Conservation (phyloP, 2,329 filamentous ascomycete genomes). For the Exophiala phaeomuriformis region DNA sequence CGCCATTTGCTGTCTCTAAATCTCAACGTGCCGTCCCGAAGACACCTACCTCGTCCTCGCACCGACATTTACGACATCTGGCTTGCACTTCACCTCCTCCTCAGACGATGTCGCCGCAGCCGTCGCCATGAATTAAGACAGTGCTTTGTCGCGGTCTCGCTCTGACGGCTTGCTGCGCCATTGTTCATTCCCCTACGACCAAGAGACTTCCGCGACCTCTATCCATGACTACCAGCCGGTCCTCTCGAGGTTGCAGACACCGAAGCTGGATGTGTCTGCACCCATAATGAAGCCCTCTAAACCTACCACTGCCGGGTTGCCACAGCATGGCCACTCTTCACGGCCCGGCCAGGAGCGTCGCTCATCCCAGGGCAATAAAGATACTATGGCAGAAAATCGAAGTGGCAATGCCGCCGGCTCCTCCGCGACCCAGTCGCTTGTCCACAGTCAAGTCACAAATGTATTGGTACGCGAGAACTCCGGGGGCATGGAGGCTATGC, state of each 20-base stretch:
- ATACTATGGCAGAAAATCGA: slow-evolving; percentile 5
- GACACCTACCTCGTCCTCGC: not conserved
- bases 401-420: not conserved
- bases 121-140: not conserved
- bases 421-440: slow-evolving; percentile 4
- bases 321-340: slow-evolving; percentile 19
- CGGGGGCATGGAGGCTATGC: slow-evolving; percentile 23
- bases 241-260: slow-evolving; percentile 19
- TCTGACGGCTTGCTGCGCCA: not conserved
- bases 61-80: not conserved
- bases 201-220: not conserved
- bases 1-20: not conserved
- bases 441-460: slow-evolving; percentile 18
- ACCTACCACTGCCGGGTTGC: slow-evolving; percentile 11
- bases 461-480: slow-evolving; percentile 12
- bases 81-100: not conserved
- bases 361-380: slow-evolving; percentile 5
- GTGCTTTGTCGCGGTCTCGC: not conserved
- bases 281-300: slow-evolving; percentile 23
- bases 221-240: slow-evolving; percentile 15
- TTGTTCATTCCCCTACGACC: not conserved
- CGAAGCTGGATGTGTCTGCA: slow-evolving; percentile 18
- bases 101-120: not conserved
- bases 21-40: not conserved
- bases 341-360: slow-evolving; percentile 10